A percentile compares a stretch with the other conserved stretches of the same genome.
These are phyloP conservation scores for Diplotaxis tenuifolia DNA, from an alignment of 345 rosid species.

Conservation along the genomic window DNA sequence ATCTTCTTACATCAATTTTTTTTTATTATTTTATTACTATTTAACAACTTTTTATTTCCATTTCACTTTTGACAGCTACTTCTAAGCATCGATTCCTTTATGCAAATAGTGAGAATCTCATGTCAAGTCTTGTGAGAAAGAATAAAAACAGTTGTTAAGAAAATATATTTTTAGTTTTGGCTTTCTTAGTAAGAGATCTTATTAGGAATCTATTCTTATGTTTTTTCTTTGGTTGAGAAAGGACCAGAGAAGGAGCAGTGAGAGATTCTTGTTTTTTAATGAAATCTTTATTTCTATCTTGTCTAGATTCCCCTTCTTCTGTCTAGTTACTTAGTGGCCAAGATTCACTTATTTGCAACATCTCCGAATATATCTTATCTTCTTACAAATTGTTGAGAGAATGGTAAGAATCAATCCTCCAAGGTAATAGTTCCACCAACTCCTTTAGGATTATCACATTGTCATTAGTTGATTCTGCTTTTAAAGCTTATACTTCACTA, in stretches of 20 bases:
- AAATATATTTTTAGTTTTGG: conserved; percentile 10
- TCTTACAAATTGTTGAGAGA: conserved; percentile 26
- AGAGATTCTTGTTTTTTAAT: neutral
- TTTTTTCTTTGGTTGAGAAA: conserved; percentile 36
- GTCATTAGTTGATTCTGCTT: neutral
- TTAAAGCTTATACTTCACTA: neutral
- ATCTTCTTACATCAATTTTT: conserved; percentile 5
- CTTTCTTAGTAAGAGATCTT: conserved; percentile 24
- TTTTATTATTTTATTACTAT: neutral
- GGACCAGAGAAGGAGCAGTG: conserved; percentile 8
- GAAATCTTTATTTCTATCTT: conserved; percentile 24
- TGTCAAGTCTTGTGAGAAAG: conserved; percentile 8
- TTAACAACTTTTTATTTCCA: neutral
- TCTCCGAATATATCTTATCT: conserved; percentile 30
- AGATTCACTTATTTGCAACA: conserved; percentile 31
- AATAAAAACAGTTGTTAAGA: neutral
- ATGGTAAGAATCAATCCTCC: conserved; percentile 88
- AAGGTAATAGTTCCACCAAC: conserved; percentile 44
- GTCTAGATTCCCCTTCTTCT: conserved; percentile 14
- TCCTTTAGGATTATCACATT: neutral
- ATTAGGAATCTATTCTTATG: conserved; percentile 29
- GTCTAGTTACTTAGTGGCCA: conserved; percentile 33
- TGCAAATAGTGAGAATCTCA: conserved; percentile 31
- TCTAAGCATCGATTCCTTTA: conserved; percentile 18
- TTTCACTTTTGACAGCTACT: conserved; percentile 24